Evolutionary conservation across 2,329 filamentous ascomycete species (phyloP).

Genomic region (Didymellaceae sp.): DNA sequence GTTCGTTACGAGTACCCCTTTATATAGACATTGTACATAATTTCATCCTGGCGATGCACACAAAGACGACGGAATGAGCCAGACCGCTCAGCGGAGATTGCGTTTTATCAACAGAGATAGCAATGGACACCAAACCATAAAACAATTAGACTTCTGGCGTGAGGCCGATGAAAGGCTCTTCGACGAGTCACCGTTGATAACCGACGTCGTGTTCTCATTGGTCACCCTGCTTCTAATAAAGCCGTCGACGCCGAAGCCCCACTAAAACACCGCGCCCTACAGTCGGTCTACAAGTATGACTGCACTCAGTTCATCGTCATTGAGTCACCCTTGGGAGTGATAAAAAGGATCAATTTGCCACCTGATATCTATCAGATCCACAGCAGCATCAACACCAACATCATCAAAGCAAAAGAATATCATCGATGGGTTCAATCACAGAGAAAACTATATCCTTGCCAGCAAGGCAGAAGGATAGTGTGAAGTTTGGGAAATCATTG

Average conservation of each 20-base stretch:
- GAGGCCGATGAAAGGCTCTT: not conserved
- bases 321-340: conserved; percentile 1
- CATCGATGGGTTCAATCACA: not conserved
- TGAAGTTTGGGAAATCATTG: conserved; percentile 60
- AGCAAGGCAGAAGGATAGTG: conserved; percentile 27
- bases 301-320: not conserved
- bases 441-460: conserved; percentile 11
- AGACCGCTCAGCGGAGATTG: not conserved
- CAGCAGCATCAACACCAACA: too few species aligned
- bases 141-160: not conserved
- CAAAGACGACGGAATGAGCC: not conserved
- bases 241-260: not conserved
- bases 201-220: conserved; percentile 2
- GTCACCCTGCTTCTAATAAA: not conserved
- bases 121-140: not conserved
- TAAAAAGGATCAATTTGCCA: conserved; percentile 1
- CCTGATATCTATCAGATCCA: not conserved
- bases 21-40: conserved; percentile 29
- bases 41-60: conserved; percentile 21
- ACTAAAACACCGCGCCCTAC: conserved; percentile 14
- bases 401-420: not conserved
- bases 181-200: not conserved
- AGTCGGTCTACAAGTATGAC: conserved; percentile 10
- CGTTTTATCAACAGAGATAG: not conserved
- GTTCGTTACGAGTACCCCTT: conserved; percentile 10